Percentiles rank a stretch among this genome's conserved stretches.
These are phyloP conservation scores for Ophiostoma ips DNA, from an alignment of 2,329 filamentous ascomycete species.

Conservation along the genomic window DNA sequence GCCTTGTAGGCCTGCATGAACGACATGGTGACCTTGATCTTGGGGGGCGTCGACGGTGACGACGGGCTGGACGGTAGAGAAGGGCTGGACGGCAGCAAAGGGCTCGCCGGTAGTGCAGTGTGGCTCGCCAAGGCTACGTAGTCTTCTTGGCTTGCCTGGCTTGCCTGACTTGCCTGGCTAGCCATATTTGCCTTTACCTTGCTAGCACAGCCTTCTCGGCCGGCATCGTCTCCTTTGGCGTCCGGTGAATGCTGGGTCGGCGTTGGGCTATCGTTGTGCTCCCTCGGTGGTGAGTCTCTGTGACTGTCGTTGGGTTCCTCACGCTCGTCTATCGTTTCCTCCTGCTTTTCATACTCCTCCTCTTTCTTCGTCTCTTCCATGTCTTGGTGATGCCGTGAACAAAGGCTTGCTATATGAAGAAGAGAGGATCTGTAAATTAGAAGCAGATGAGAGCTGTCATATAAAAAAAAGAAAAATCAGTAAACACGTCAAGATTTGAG, in stretches of 20 bases:
- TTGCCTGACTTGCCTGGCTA: background rate
- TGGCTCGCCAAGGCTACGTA: too few relatives aligned
- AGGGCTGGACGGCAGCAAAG: background rate
- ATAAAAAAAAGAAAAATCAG: too few relatives aligned
- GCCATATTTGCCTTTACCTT: background rate
- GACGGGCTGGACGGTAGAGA: background rate
- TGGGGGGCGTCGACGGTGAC: background rate
- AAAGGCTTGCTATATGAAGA: too few relatives aligned
- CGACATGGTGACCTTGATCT: constrained; percentile 10
- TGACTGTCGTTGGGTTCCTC: background rate
- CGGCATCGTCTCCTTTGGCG: background rate
- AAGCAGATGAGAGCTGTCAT: too few relatives aligned
- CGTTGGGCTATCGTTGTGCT: background rate
- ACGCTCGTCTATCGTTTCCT: background rate
- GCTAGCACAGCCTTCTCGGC: background rate
- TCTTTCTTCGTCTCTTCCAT: background rate
- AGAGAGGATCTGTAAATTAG: too few relatives aligned
- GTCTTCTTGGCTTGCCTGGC: background rate
- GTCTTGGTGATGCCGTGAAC: too few relatives aligned
- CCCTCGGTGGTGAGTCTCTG: too few relatives aligned
- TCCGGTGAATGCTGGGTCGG: background rate
- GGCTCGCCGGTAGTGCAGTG: too few relatives aligned
- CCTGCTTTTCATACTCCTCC: background rate
- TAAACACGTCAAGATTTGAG: too few relatives aligned
- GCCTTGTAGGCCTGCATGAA: constrained; percentile 21